Evolutionary conservation across 2,329 filamentous ascomycete genomes (phyloP).

Genomic region (Passalora sequoiae): DNA sequence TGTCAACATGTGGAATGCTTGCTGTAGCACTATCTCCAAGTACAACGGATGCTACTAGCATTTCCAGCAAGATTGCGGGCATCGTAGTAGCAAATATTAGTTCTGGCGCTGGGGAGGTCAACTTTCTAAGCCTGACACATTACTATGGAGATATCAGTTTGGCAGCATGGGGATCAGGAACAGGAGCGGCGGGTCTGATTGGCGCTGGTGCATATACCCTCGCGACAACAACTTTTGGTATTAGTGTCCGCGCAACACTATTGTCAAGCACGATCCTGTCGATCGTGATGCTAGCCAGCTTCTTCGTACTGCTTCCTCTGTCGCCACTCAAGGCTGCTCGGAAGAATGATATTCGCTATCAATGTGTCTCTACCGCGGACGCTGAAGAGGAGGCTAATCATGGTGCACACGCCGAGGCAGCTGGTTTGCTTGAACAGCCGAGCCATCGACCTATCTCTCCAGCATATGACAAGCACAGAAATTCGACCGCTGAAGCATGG

Average conservation of each 20-base stretch:
- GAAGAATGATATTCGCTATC: constrained; percentile 48
- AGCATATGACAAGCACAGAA: constrained; percentile 14
- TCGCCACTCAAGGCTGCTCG: constrained; percentile 54
- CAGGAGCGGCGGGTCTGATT: constrained; percentile 74
- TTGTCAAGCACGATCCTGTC: constrained; percentile 75
- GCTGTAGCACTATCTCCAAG: constrained; percentile 73
- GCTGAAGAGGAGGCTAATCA: constrained; percentile 27
- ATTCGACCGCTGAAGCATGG: constrained; percentile 8
- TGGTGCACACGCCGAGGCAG: constrained; percentile 26
- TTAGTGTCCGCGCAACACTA: constrained; percentile 69
- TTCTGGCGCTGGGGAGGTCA: constrained; percentile 82
- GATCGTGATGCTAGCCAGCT: constrained; percentile 74
- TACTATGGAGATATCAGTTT: constrained; percentile 85
- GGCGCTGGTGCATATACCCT: constrained; percentile 85
- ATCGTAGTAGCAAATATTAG: constrained; percentile 80
- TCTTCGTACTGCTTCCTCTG: constrained; percentile 73
- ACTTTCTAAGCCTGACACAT: constrained; percentile 85
- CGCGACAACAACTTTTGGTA: constrained; percentile 71
- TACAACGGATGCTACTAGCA: constrained; percentile 39
- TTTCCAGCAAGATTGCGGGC: constrained; percentile 74
- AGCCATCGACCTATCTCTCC: constrained; percentile 29
- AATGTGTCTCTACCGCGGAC: constrained; percentile 46
- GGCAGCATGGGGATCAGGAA: constrained; percentile 62
- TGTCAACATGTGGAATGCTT: constrained; percentile 83
- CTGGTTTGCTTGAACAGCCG: constrained; percentile 33